Evolutionary conservation across 1,284 basidiomycete genomes (phyloP).

Genomic region (Boletus mariae): DNA sequence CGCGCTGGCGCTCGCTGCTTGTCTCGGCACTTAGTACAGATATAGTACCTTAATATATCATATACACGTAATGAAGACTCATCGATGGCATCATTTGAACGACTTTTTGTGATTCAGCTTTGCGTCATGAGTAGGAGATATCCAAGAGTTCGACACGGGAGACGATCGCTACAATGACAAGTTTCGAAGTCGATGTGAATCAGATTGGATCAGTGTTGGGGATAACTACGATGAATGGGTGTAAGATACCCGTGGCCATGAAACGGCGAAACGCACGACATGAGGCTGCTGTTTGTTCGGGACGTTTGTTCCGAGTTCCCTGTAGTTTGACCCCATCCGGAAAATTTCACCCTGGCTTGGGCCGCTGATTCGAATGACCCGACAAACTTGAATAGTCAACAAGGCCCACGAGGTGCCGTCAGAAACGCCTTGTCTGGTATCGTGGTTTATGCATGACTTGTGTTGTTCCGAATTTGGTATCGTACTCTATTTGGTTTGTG

Average conservation of each 20-base stretch:
- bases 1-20: constrained; percentile 22
- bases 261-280: not conserved
- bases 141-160: not conserved
- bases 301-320: not conserved
- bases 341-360: no score
- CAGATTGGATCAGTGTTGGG: not conserved
- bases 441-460: no score
- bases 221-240: not conserved
- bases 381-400: no score
- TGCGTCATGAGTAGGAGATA: not conserved
- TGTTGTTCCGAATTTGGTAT: not conserved
- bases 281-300: not conserved
- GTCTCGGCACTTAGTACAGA: constrained; percentile 10
- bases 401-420: no score
- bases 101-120: no score
- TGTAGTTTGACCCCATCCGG: no score
- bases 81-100: not conserved
- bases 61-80: constrained; percentile 21
- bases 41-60: constrained; percentile 22
- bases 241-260: no score
- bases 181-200: not conserved
- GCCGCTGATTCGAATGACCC: no score
- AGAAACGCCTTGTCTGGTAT: no score
- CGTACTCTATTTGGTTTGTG: constrained; percentile 11
- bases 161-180: not conserved